Conservation (phyloP, 2,329 filamentous ascomycete genomes). For the Aaosphaeria pasadenensis region DNA sequence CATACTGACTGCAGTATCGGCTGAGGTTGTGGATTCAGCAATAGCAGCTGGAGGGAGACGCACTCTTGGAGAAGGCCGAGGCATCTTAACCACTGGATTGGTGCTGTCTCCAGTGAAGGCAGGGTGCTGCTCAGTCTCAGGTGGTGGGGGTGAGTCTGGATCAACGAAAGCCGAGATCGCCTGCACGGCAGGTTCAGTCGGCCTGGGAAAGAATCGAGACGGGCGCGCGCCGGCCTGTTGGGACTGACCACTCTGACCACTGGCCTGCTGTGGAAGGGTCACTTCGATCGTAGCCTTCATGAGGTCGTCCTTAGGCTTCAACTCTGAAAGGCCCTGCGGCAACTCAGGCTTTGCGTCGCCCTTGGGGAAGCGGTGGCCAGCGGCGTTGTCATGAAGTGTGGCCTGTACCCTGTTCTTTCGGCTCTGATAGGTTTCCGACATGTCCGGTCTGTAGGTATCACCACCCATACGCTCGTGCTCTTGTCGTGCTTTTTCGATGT, state of each 20-base stretch:
- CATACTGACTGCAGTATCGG: slow-evolving; percentile 41
- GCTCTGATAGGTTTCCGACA: slow-evolving; percentile 32
- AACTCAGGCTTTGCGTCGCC: background rate
- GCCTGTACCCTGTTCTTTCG: slow-evolving; percentile 25
- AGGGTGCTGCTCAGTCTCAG: slow-evolving; percentile 70
- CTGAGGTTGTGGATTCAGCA: slow-evolving; percentile 33
- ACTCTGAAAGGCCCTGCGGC: slow-evolving; percentile 5
- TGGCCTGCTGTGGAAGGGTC: slow-evolving; percentile 16
- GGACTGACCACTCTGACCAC: slow-evolving; percentile 17
- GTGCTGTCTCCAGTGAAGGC: slow-evolving; percentile 65
- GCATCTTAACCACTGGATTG: slow-evolving; percentile 68
- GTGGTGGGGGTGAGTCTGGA: slow-evolving; percentile 50
- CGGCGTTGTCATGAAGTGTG: slow-evolving; percentile 23
- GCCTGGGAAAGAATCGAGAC: slow-evolving; percentile 38
- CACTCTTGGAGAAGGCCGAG: slow-evolving; percentile 70
- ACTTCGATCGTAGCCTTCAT: slow-evolving; percentile 17
- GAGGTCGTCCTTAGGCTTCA: slow-evolving; percentile 25
- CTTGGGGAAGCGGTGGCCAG: slow-evolving; percentile 7
- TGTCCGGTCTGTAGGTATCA: slow-evolving; percentile 27
- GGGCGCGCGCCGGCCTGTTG: slow-evolving; percentile 29
- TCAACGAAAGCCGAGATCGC: slow-evolving; percentile 20
- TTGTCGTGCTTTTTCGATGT: slow-evolving; percentile 19
- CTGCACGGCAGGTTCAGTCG: slow-evolving; percentile 19
- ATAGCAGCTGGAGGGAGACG: slow-evolving; percentile 65
- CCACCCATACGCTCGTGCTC: slow-evolving; percentile 25